These are phyloP conservation scores for Apiospora kogelbergensis DNA, from an alignment of 2,329 filamentous ascomycete species.

Conservation along the genomic window DNA sequence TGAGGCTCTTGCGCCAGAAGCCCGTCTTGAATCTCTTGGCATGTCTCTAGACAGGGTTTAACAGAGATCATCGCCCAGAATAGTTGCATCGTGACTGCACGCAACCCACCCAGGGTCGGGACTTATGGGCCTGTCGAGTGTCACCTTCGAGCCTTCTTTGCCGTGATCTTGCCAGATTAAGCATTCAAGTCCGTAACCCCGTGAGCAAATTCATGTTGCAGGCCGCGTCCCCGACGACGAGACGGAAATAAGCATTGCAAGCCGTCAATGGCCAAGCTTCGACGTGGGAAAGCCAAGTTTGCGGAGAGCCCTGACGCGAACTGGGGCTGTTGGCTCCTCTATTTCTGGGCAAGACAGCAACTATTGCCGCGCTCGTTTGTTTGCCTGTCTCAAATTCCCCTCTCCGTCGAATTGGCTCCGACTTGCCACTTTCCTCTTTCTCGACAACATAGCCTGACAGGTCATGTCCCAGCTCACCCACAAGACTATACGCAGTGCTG, in stretches of 20 bases:
- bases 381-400: background rate
- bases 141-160: background rate
- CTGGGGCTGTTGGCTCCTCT: background rate
- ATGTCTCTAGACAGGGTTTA: background rate
- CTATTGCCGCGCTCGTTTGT: background rate
- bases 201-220: slow-evolving; percentile 8
- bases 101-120: background rate
- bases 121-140: background rate
- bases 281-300: background rate
- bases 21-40: slow-evolving; percentile 4
- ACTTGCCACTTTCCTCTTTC: background rate
- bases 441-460: background rate
- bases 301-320: background rate
- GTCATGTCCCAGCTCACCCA: background rate
- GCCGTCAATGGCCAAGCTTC: background rate
- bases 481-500: background rate
- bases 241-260: background rate
- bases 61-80: background rate
- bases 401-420: background rate
- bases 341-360: background rate
- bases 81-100: background rate
- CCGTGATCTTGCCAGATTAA: background rate
- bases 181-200: background rate
- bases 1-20: background rate
- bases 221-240: background rate